Evolutionary conservation across 345 rosid species (phyloP), one percentile per base, ranked within the genome.

Genomic region (Abelmoschus esculentus): DNA sequence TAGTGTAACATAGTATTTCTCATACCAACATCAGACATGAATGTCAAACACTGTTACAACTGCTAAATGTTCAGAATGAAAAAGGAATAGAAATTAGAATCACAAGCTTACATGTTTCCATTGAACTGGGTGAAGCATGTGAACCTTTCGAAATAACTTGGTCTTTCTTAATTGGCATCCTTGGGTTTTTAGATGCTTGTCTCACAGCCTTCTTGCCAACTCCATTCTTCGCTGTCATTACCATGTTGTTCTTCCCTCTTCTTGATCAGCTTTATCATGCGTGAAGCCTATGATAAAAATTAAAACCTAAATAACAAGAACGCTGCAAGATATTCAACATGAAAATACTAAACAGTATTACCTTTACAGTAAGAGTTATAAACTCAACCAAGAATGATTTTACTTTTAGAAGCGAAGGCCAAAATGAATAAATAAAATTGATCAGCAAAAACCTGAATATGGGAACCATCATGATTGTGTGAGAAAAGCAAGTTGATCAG

Each of bases 341-440:
- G 18, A 31, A 52, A 12, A 36, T 12, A 10, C 59, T 61, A 13
- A 53, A 29, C 4, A 26, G 36, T 32, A 32, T 32, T 32, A 89
- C 99, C 98, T 95, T 95, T 73, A 92, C 92, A 69, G 91, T 95
- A n/a, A 98, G 98, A 56, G 99, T 95, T 14, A 91, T 87, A 67
- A 95, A 95, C 84, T 89, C 98, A 58, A 95, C 91, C 42, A 96
- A 46, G 85, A 96, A 96, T 10, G 99, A 87, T 50, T 87, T 91
- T 75, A 90, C 79, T 82, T 70, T 89, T 56, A 96, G 86, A 77
- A 96, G 80, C 8, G 99, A 82, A 11, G 98, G 99, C 99, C 99
- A 96, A 80, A 92, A 96, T 66, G 92, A 83, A 78, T 96, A 96
- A 64, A 96, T 86, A 61, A n/a, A n/a, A n/a, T n/a, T n/a, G n/a